Percentiles rank a stretch among this genome's conserved stretches.
Evolutionary conservation across 768 basidiomycete genomes (phyloP).

Genomic region (Kwoniella sp.): DNA sequence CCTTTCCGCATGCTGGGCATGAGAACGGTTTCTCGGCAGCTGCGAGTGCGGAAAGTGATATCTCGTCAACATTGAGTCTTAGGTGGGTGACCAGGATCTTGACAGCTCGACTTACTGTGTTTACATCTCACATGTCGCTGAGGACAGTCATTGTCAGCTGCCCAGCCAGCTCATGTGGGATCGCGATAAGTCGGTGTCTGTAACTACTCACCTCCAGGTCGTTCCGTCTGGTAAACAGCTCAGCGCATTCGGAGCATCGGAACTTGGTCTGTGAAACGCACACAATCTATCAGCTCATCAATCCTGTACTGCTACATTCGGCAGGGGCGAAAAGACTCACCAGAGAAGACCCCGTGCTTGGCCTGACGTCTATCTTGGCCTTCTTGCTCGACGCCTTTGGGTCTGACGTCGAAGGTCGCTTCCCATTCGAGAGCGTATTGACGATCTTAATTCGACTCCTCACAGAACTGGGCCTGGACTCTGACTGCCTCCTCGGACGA

Average conservation of each 20-base stretch:
- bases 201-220: conserved; percentile 28
- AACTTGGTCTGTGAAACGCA: conserved; percentile 6
- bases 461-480: not conserved
- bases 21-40: conserved; percentile 22
- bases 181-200: not conserved
- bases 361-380: not conserved
- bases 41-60: not conserved
- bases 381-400: not conserved
- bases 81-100: too few relatives aligned
- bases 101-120: conserved; percentile 14
- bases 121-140: conserved; percentile 22
- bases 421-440: not conserved
- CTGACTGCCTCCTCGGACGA: not conserved
- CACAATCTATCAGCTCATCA: not conserved
- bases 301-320: not conserved
- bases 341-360: not conserved
- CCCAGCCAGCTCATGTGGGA: too few relatives aligned
- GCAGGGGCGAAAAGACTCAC: not conserved
- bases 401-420: conserved; percentile 4
- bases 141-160: not conserved
- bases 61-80: not conserved
- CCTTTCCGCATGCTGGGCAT: conserved; percentile 22
- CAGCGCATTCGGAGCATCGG: conserved; percentile 18
- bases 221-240: conserved; percentile 26
- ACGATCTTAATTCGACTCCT: not conserved